These are phyloP conservation scores for Trichoderma parareesei DNA, from an alignment of 495 filamentous ascomycete species.

Conservation along the genomic window DNA sequence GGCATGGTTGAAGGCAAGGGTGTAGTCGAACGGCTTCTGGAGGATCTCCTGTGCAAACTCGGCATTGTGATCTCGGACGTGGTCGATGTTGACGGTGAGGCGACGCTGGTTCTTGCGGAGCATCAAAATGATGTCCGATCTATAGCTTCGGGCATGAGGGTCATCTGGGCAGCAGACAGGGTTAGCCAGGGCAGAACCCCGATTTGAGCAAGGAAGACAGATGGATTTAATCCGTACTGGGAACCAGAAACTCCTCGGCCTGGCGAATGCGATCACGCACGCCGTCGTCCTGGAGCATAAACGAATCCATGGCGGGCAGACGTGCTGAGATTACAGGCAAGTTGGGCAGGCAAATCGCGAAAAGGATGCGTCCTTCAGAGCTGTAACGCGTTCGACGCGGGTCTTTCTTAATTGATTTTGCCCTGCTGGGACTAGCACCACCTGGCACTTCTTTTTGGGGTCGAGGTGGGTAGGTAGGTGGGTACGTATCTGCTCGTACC, in stretches of 20 bases:
- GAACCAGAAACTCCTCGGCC: slow-evolving; percentile 79
- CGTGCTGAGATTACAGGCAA: not conserved
- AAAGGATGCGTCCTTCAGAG: not conserved
- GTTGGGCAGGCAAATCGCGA: not conserved
- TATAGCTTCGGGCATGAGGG: slow-evolving; percentile 61
- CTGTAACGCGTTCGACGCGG: not conserved
- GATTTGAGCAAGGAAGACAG: not conserved
- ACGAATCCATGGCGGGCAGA: slow-evolving; percentile 53
- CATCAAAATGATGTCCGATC: slow-evolving; percentile 86
- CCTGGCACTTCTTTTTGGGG: too few species aligned
- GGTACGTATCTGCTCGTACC: not conserved
- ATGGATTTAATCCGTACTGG: slow-evolving; percentile 45
- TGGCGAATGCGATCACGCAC: slow-evolving; percentile 71
- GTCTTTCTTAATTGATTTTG: not conserved
- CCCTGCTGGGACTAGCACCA: not conserved
- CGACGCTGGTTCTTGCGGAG: slow-evolving; percentile 76
- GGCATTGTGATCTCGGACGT: slow-evolving; percentile 81
- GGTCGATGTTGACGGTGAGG: slow-evolving; percentile 82
- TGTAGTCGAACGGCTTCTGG: slow-evolving; percentile 78
- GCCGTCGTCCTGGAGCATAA: slow-evolving; percentile 72
- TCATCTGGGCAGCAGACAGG: slow-evolving; percentile 34
- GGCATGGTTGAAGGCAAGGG: slow-evolving; percentile 78
- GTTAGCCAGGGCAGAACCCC: slow-evolving; percentile 8
- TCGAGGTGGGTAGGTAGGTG: not conserved
- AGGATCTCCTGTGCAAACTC: slow-evolving; percentile 86